These are phyloP conservation scores for Aspergillus phoenicis DNA, from an alignment of 2,329 filamentous ascomycete genomes.

Conservation along the genomic window DNA sequence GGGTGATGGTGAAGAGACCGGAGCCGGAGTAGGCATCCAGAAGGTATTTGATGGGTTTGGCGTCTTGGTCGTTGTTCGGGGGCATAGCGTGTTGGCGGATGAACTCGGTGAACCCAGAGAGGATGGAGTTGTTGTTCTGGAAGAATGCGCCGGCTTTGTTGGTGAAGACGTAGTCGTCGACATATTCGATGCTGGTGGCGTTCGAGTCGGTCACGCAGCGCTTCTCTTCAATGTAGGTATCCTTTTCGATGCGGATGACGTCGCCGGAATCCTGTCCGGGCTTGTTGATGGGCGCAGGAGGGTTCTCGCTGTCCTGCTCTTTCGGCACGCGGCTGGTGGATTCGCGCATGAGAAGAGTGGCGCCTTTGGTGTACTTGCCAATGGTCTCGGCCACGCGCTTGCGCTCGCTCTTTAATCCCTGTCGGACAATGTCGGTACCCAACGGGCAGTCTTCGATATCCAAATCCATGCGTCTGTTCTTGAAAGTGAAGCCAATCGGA, in stretches of 20 bases:
- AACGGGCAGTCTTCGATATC: constrained; percentile 99
- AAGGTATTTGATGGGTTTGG: constrained; percentile 71
- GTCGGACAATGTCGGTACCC: constrained; percentile 79
- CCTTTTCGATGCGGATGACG: constrained; percentile 58
- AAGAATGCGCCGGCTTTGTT: constrained; percentile 96
- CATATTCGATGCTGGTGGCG: constrained; percentile 80
- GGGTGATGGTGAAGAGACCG: constrained; percentile 93
- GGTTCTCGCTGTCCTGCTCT: constrained; percentile 17
- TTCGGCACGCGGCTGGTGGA: constrained; percentile 66
- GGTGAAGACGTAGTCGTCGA: constrained; percentile 80
- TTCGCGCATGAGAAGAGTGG: constrained; percentile 86
- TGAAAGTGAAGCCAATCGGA: constrained; percentile 85
- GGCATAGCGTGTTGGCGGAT: constrained; percentile 78
- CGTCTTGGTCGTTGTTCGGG: constrained; percentile 32
- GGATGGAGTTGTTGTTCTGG: constrained; percentile 99
- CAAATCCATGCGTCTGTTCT: constrained; percentile 75
- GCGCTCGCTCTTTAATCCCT: constrained; percentile 79
- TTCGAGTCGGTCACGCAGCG: constrained; percentile 87
- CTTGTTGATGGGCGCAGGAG: constrained; percentile 21
- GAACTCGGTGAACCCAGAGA: constrained; percentile 81
- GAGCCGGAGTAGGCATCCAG: constrained; percentile 98
- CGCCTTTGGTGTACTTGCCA: constrained; percentile 73
- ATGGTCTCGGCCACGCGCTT: constrained; percentile 72
- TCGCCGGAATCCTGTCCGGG: constrained; percentile 43
- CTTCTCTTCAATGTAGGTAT: constrained; percentile 73